Evolutionary conservation across 257 asterid species (phyloP), one percentile per base, ranked within the genome.

Genomic region (Schizonepeta tenuifolia): DNA sequence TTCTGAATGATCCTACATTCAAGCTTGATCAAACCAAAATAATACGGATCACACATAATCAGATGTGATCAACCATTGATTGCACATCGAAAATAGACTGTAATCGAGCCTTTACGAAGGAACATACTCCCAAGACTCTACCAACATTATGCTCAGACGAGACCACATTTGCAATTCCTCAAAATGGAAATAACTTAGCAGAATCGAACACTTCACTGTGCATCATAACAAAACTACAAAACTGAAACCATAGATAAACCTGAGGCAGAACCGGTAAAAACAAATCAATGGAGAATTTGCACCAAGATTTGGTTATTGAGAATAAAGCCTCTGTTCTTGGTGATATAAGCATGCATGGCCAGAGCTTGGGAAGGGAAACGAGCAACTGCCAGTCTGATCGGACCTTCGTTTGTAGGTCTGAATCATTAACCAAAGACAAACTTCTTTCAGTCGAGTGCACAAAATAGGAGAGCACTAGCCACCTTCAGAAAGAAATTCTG

Each of bases 321-420:
- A 79, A 89, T 82, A 65, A 83, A 88, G 68, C 89, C 90, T 80
- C 84, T 70, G 79, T 94, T 89, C 88, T 89, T 94, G 66, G 93
- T 86, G 26, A 87, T 77, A 70, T 61, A 87, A 4, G 97, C 93
- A 63, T 89, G 96, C 81, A 81, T 75, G 7, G 99, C 99, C 43
- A 79, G 72, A n/a, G 87, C 79, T 64, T 66, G 85, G 38, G 97
- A 85, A 4, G 95, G 87, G 80, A 94, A 94, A 12, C 72, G 79
- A 79, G 86, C 90, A 41, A 86, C 75, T 13, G 86, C 96, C 84
- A 80, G 76, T 79, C 84, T 84, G 12, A 75, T 15, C 9, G 70
- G 67, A 36, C 82, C 81, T 35, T 79, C 75, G 54, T 46, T 75
- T 49, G 83, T 69, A 31, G 24, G 54, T 81, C 98, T 91, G 89